Conservation (phyloP, 768 basidiomycete species). For the Psilocybe sp. region DNA sequence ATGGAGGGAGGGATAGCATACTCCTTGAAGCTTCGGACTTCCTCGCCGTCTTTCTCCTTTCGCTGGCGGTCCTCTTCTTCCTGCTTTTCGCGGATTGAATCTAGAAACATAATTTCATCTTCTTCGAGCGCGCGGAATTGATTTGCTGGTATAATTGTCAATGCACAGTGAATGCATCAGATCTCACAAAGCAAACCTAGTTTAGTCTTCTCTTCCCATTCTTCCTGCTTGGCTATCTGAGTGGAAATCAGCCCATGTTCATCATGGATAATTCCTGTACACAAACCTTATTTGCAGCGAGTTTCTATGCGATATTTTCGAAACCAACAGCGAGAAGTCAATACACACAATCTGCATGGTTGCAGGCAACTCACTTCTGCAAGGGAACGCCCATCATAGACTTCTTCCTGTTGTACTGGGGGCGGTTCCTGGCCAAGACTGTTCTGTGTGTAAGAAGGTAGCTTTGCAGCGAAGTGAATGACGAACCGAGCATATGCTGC, state of each 20-base stretch:
- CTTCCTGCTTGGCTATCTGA: slow-evolving; percentile 86
- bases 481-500: slow-evolving; percentile 80
- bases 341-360: slow-evolving; percentile 27
- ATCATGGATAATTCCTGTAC: slow-evolving; percentile 1
- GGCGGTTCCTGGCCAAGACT: slow-evolving; percentile 87
- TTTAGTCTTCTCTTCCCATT: slow-evolving; percentile 91
- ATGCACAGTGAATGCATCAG: neutral
- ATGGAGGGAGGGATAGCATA: slow-evolving; percentile 28
- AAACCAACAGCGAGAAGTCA: slow-evolving; percentile 44
- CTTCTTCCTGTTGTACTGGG: slow-evolving; percentile 69
- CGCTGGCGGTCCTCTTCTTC: slow-evolving; percentile 74
- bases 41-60: slow-evolving; percentile 73
- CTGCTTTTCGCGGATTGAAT: slow-evolving; percentile 75
- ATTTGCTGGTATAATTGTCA: slow-evolving; percentile 51
- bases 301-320: slow-evolving; percentile 61
- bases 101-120: slow-evolving; percentile 87
- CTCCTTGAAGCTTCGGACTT: slow-evolving; percentile 78
- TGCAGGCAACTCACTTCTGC: slow-evolving; percentile 68
- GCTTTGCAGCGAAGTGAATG: neutral
- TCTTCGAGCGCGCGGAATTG: slow-evolving; percentile 89
- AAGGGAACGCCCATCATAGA: slow-evolving; percentile 80
- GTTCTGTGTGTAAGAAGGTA: slow-evolving; percentile 6
- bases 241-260: slow-evolving; percentile 4
- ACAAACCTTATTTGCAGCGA: slow-evolving; percentile 82
- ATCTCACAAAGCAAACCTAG: slow-evolving; percentile 38